Conservation (phyloP, 1,284 basidiomycete genomes). For the Marasmius oreades region DNA sequence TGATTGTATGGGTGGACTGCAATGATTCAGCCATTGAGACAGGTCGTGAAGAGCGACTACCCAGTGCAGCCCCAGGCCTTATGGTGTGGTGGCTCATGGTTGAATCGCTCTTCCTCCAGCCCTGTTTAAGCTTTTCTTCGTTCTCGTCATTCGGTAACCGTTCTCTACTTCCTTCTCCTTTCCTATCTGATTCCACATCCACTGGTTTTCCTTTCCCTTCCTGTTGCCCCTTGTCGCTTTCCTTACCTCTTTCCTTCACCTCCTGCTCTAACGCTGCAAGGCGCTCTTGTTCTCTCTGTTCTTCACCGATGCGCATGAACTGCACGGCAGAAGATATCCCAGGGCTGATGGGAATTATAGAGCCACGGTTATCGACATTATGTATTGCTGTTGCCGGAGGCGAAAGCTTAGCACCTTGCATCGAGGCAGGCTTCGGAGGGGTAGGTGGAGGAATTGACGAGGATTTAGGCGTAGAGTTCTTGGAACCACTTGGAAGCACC, state of each 20-base stretch:
- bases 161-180: conserved; percentile 6
- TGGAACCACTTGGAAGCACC: conserved; percentile 34
- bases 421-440: conserved; percentile 22
- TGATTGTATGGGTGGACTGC: conserved; percentile 66
- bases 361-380: conserved; percentile 30
- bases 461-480: conserved; percentile 14
- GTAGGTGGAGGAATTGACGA: conserved; percentile 22
- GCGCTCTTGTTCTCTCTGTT: conserved; percentile 18
- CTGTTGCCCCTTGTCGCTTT: neutral
- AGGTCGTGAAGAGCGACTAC: conserved; percentile 56
- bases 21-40: conserved; percentile 73
- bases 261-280: conserved; percentile 18
- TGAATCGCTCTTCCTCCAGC: conserved; percentile 72
- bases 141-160: conserved; percentile 15
- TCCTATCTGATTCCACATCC: conserved; percentile 1
- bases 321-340: conserved; percentile 45
- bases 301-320: conserved; percentile 35
- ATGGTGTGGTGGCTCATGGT: conserved; percentile 71
- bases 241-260: conserved; percentile 13
- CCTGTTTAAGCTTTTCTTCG: conserved; percentile 47
- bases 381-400: conserved; percentile 18
- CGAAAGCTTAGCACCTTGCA: conserved; percentile 15
- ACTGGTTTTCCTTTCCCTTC: neutral
- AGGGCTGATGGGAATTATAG: conserved; percentile 45
- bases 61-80: conserved; percentile 46